Evolutionary conservation across 148 eudicot genomes (phyloP), one percentile per base, ranked within the genome.

Genomic region (Chenopodium formosanum): DNA sequence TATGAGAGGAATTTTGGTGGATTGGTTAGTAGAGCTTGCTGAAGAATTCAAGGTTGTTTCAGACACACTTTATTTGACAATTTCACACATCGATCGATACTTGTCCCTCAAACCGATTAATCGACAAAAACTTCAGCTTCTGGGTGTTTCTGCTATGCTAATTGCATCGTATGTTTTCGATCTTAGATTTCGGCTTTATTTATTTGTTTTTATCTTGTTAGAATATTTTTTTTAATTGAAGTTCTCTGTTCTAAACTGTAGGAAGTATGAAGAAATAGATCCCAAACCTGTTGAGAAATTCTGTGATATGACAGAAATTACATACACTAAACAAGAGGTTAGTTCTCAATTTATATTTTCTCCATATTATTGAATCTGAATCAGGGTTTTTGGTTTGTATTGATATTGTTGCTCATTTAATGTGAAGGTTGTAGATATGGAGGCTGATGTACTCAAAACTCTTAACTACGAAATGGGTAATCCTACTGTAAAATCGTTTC

Each of bases 21-120:
- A 96, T 91, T 96, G 99, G 99, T 83, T 96, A 52, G 97, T 94
- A 8, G 99, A 96, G 79, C 97, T 96, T 81, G 91, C 95, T 44
- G 97, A 94, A 82, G 99, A 96, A 73, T 96, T 94, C 89, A 94
- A 89, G 83, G 94, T 96, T 79, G 86, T 89, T 67, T 78, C 99
- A 6, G 97, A 92, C 11, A 96, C 95, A 27, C 91, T 96, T 58
- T 94, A 89, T 81, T 73, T 96, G 71, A 82, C 93, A 1, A 82
- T 91, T 69, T 90, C 95, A 25, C 90, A 90, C 88, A 90, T 96
- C 6, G 98, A 96, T 86, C 86, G 93, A 73, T 96, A 83, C 79
- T 76, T 96, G 65, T 96, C 99, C 0, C 34, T 32, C 32, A 92
- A 91, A 81, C 87, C 82, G n/a, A 80, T 96, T 58, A 87, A 79